Conservation (phyloP, 1,139 yeast species). For the Barnettozyma hawaiiensis region DNA sequence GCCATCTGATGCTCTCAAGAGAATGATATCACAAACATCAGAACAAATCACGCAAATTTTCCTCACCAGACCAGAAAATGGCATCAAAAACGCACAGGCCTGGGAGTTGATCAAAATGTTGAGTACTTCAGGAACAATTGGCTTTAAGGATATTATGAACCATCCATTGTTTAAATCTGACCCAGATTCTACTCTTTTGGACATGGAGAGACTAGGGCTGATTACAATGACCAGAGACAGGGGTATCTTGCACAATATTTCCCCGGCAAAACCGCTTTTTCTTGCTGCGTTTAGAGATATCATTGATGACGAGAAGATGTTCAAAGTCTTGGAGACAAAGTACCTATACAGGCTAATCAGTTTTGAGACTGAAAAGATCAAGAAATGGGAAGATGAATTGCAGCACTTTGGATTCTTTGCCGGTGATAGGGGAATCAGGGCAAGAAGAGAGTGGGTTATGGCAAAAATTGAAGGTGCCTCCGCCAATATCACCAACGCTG, state of each 20-base stretch:
- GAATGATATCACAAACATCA: conserved; percentile 78
- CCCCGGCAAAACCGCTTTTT: conserved; percentile 81
- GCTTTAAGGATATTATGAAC: conserved; percentile 48
- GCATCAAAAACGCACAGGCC: conserved; percentile 76
- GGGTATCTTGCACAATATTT: conserved; percentile 62
- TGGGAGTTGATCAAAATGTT: conserved; percentile 76
- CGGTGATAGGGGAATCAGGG: conserved; percentile 46
- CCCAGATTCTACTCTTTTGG: conserved; percentile 51
- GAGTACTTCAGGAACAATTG: conserved; percentile 41
- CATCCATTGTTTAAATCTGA: conserved; percentile 61
- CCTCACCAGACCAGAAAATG: conserved; percentile 42
- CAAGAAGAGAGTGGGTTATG: conserved; percentile 60
- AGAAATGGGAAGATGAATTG: conserved; percentile 66
- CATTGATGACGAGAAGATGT: conserved; percentile 50
- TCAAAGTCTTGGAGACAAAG: conserved; percentile 58
- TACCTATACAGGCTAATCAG: conserved; percentile 49
- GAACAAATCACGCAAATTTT: conserved; percentile 85
- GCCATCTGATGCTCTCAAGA: conserved; percentile 68
- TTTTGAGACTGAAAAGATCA: conserved; percentile 59
- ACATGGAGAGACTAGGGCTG: conserved; percentile 76
- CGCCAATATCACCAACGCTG: conserved; percentile 42
- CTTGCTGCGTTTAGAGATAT: conserved; percentile 73
- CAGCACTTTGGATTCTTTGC: conserved; percentile 46
- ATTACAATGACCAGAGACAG: conserved; percentile 63
- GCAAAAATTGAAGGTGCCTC: conserved; percentile 58